Evolutionary conservation across 306 rosid species (phyloP).

Genomic region (Sesbania bispinosa): DNA sequence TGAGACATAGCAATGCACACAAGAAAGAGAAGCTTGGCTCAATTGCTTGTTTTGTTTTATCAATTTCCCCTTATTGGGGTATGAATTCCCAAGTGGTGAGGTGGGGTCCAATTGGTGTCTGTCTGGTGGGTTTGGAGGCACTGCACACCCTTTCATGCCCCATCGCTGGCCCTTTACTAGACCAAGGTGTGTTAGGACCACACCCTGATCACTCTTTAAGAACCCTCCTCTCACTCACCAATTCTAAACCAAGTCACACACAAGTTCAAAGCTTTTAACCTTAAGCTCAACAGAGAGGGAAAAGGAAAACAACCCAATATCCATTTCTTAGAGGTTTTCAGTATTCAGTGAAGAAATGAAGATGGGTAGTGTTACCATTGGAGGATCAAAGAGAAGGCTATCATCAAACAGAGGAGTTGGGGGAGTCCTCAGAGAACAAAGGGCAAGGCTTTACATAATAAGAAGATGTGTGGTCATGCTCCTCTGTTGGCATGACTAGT

Average conservation of each 20-base stretch:
- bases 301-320: neutral
- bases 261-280: neutral
- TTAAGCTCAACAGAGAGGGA: neutral
- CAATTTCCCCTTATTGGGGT: conserved; percentile 31
- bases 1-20: conserved; percentile 24
- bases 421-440: conserved; percentile 73
- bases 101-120: conserved; percentile 52
- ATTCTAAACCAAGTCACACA: conserved; percentile 10
- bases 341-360: conserved; percentile 39
- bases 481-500: conserved; percentile 86
- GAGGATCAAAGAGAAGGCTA: conserved; percentile 65
- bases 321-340: neutral
- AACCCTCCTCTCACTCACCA: conserved; percentile 21
- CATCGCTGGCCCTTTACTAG: conserved; percentile 45
- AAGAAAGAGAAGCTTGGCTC: conserved; percentile 21
- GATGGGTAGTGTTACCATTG: conserved; percentile 43
- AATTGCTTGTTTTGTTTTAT: conserved; percentile 31
- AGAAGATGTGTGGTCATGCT: conserved; percentile 95
- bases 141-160: conserved; percentile 71
- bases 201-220: conserved; percentile 35
- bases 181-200: conserved; percentile 52
- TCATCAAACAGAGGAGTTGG: conserved; percentile 76
- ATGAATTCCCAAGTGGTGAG: conserved; percentile 47
- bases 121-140: conserved; percentile 67
- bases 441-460: conserved; percentile 79